phyloP scores from a whole-genome alignment of 2,329 filamentous ascomycete genomes.

The Claviceps cyperi region DNA sequence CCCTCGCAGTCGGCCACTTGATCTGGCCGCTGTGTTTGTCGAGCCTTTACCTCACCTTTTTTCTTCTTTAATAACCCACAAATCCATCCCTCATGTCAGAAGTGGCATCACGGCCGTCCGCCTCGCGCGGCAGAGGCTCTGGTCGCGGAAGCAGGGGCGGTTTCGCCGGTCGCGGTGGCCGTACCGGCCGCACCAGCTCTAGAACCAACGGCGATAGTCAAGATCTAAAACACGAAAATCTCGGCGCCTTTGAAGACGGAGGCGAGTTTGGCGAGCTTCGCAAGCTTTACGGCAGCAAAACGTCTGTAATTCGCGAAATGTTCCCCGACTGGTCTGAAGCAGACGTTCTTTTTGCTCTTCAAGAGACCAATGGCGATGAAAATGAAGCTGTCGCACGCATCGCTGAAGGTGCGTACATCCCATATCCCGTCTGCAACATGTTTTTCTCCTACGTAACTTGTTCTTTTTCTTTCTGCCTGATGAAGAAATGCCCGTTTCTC shows the following conservation, averaged over 20 bases:
- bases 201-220: conserved; percentile 59
- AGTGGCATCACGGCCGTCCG: conserved; percentile 69
- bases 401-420: conserved; percentile 48
- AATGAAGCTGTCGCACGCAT: conserved; percentile 63
- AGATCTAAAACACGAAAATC: conserved; percentile 41
- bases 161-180: conserved; percentile 58
- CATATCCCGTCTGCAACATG: not conserved
- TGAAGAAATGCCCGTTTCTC: not conserved
- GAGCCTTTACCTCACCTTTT: conserved; percentile 16
- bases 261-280: conserved; percentile 85
- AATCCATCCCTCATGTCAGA: conserved; percentile 65
- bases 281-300: conserved; percentile 70
- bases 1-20: conserved; percentile 18
- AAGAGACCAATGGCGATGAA: conserved; percentile 74
- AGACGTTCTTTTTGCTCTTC: conserved; percentile 81
- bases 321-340: conserved; percentile 93
- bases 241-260: conserved; percentile 56
- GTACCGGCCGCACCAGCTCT: conserved; percentile 15
- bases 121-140: conserved; percentile 80
- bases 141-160: conserved; percentile 73
- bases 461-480: not conserved
- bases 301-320: conserved; percentile 75
- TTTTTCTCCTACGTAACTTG: not conserved
- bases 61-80: conserved; percentile 45
- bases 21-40: conserved; percentile 4